These are phyloP conservation scores for Flaveria linearis DNA, from an alignment of 129 eudicot species.

Conservation along the genomic window DNA sequence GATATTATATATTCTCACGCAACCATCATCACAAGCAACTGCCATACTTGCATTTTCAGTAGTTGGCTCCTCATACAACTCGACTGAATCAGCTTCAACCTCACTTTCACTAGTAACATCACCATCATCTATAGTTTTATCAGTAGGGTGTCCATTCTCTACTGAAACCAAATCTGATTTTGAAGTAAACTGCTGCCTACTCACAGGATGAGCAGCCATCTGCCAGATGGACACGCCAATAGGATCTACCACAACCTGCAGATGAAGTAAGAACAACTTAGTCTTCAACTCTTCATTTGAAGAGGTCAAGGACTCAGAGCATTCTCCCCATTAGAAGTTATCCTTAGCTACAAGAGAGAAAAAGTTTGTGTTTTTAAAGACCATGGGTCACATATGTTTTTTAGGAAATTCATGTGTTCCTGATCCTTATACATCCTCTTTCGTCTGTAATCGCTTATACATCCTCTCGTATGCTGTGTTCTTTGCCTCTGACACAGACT, in stretches of 20 bases:
- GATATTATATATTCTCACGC: conserved; percentile 63
- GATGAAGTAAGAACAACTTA: background rate
- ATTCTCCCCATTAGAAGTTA: background rate
- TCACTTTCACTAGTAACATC: conserved; percentile 57
- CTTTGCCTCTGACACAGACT: no score
- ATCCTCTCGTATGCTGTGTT: no score
- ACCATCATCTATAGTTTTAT: conserved; percentile 33
- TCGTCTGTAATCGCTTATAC: no score
- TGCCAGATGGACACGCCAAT: conserved; percentile 88
- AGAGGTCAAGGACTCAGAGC: background rate
- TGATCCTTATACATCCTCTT: no score
- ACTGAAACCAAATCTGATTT: conserved; percentile 19
- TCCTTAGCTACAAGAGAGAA: background rate
- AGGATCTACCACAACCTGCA: conserved; percentile 81
- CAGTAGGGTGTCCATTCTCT: conserved; percentile 52
- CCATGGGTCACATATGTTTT: background rate
- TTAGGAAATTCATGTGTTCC: background rate
- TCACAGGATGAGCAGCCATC: conserved; percentile 63
- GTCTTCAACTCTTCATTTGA: background rate
- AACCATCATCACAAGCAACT: conserved; percentile 92
- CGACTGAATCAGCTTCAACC: conserved; percentile 48
- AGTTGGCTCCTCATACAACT: conserved; percentile 41
- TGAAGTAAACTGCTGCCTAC: background rate
- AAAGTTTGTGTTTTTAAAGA: background rate
- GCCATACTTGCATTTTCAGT: conserved; percentile 49